Conservation (phyloP, 2,329 filamentous ascomycete genomes). For the Fusarium falciforme region DNA sequence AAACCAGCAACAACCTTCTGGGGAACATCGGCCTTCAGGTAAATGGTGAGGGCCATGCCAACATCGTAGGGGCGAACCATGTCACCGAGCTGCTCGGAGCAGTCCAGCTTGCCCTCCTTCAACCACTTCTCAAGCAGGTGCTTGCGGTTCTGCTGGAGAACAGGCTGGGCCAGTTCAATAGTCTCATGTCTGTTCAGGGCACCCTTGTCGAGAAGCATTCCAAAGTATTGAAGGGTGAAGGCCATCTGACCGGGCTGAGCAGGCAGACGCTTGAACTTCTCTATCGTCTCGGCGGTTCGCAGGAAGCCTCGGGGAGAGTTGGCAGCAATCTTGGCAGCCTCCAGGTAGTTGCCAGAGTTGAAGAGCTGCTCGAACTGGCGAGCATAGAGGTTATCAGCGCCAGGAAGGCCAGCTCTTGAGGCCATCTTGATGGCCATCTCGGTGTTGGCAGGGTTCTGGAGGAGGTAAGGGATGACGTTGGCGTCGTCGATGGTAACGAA, state of each 20-base stretch:
- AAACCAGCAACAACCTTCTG: constrained; percentile 96
- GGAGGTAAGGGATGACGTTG: constrained; percentile 91
- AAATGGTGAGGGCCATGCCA: constrained; percentile 87
- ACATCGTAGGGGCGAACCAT: constrained; percentile 91
- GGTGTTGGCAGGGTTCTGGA: constrained; percentile 95
- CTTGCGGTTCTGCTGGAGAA: constrained; percentile 93
- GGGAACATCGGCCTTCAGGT: constrained; percentile 88
- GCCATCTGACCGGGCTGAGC: constrained; percentile 88
- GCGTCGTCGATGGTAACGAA: constrained; percentile 93
- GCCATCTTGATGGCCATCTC: constrained; percentile 96
- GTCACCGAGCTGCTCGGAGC: constrained; percentile 96
- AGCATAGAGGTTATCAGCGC: constrained; percentile 92
- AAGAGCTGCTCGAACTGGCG: constrained; percentile 94
- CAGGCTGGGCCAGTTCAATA: constrained; percentile 90
- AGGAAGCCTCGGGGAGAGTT: constrained; percentile 97
- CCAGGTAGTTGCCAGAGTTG: constrained; percentile 80
- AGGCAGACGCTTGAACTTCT: constrained; percentile 91
- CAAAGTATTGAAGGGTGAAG: constrained; percentile 96
- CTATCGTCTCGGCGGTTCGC: constrained; percentile 93
- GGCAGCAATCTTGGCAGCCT: constrained; percentile 94
- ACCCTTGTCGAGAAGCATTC: constrained; percentile 96
- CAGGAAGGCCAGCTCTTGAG: constrained; percentile 90
- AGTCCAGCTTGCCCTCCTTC: constrained; percentile 93
- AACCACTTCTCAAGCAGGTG: constrained; percentile 98
- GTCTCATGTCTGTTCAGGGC: constrained; percentile 93